Evolutionary conservation across 768 basidiomycete genomes (phyloP), one percentile per base, ranked within the genome.

Genomic region (Tricholoma hemisulphureum): DNA sequence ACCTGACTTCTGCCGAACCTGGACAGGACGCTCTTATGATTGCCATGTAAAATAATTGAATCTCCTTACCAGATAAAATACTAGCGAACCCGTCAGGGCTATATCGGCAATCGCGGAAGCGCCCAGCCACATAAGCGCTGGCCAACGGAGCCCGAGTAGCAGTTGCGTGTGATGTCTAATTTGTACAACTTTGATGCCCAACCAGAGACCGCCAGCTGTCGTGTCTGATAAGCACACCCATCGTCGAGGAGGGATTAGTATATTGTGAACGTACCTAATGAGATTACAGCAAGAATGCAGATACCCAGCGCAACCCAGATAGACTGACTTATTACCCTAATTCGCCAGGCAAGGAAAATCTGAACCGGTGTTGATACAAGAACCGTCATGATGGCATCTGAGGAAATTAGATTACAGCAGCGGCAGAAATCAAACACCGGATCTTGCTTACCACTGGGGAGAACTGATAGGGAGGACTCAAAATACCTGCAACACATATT

Each of bases 281-380:
- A 77, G 20, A 69, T 65, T 2, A 79, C 6, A 2, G 76, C 69
- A n/a, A 80, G 66, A 16, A 68, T 32, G 16, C 65, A 60, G 31
- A 80, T 71, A 21, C 73, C 41, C 0, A 60, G 53, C 0, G 77
- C 69, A 7, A 80, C 58, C 63, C 72, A 71, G 10, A 62, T 71
- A 3, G 70, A 70, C 56, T 74, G 76, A 24, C 76, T 79, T 39
- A 81, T 67, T 14, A 77, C 61, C 54, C 64, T 69, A 34, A 80
- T 77, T 50, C 77, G 68, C 73, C 75, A 77, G 0, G 77, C 77
- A 46, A 80, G 73, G 67, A 79, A 80, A 11, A 81, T 59, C 63
- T 81, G 79, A 16, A 81, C 77, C 0, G 78, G 78, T 6, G 77
- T 80, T 4, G 78, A 81, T 11, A 66, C 63, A 3, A 64, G 43